Evolutionary conservation across 2,329 filamentous ascomycete genomes (phyloP).

Genomic region (Hypoxylon sp.): DNA sequence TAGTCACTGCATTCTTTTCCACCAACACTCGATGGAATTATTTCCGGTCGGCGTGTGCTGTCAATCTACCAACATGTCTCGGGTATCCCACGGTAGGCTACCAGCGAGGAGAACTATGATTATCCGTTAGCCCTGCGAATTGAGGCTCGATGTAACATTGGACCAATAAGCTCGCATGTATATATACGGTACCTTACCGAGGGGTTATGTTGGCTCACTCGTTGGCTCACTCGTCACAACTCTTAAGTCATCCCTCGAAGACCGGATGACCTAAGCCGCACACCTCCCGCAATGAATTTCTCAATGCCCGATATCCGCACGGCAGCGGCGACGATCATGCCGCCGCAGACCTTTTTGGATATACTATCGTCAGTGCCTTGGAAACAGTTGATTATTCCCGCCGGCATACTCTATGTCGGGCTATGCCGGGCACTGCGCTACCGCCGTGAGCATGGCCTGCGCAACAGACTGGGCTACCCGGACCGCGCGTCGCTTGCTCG

Average conservation of each 20-base stretch:
- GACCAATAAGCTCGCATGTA: slow-evolving; percentile 1
- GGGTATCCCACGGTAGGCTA: slow-evolving; percentile 4
- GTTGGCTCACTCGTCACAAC: background rate
- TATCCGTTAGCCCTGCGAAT: slow-evolving; percentile 2
- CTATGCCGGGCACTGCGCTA: slow-evolving; percentile 52
- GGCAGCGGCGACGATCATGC: background rate
- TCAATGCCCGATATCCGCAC: slow-evolving; percentile 19
- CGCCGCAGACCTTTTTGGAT: slow-evolving; percentile 20
- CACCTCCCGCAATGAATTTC: slow-evolving; percentile 25
- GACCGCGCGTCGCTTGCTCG: slow-evolving; percentile 49
- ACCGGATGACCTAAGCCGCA: background rate
- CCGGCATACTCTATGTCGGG: slow-evolving; percentile 45
- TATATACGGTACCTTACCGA: background rate
- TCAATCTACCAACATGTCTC: background rate
- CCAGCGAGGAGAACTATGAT: background rate
- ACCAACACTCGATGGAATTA: background rate
- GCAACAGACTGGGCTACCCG: slow-evolving; percentile 47
- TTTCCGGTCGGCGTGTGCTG: background rate
- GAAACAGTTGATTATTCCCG: slow-evolving; percentile 42
- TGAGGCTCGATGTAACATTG: slow-evolving; percentile 16
- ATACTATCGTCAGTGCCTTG: slow-evolving; percentile 38
- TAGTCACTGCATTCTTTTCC: background rate
- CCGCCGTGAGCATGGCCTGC: slow-evolving; percentile 49
- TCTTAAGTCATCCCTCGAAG: background rate
- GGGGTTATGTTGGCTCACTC: background rate